Base-by-base conservation (phyloP, 108 stramenopile species). In the Chaetoceros muelleri region DNA sequence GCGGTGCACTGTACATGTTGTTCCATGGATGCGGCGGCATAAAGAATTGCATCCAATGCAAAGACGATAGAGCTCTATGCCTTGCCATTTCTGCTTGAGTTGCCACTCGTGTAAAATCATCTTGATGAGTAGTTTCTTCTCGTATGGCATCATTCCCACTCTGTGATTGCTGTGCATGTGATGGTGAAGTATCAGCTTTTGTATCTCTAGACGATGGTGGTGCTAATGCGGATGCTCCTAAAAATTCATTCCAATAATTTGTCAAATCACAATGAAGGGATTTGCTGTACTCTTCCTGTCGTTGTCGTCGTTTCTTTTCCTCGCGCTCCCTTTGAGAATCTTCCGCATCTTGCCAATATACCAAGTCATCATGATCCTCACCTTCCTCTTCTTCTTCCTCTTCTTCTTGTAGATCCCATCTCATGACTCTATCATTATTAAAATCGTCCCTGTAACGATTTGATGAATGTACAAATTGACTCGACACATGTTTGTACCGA, bases 41-140 rank as follows among this genome's bases (percentile, higher is more conserved):
- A 55, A 58, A 73, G 55, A 74, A 82, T 50, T 89, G 76, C 49
- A 69, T 62, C 87, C 87, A 89, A 26, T 57, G 54, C 44, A 73
- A 48, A 20, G 3, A 28, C 1, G 64, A 57, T 22, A 21, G 5
- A 50, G 52, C 49, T 10, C n/a, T n/a, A 40, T 40, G 34, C 34
- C 13, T 5, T 71, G 1, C 52, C 55, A 49, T 65, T 59, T 52
- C 61, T 60, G 0, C 13, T 1, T 16, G 30, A 5, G 10, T 18
- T 0, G 1, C n/a, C 10, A 10, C 5, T 21, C 5, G 1, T 48
- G 48, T n/a, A 40, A 13, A 10, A 10, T 13, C 34, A 10, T 28
- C n/a, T n/a, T n/a, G n/a, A n/a, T n/a, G n/a, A n/a, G n/a, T n/a
- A n/a, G n/a, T n/a, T n/a, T n/a, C n/a, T n/a, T n/a, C n/a, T n/a